Base-by-base conservation (phyloP, 2,329 filamentous ascomycete species). In the Fusarium sp. region DNA sequence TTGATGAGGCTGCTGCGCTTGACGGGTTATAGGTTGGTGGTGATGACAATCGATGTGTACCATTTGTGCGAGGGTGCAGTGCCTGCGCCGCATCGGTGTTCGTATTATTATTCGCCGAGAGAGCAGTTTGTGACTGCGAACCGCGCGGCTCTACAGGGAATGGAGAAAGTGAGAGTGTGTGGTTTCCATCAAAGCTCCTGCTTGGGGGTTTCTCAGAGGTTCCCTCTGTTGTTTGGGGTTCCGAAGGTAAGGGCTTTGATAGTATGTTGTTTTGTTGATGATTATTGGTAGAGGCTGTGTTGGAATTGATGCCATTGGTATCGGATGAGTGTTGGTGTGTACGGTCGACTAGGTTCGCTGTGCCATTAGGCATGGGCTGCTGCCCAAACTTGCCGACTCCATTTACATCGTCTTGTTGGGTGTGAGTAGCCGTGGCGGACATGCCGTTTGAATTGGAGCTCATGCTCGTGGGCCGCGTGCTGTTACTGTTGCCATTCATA, bases 1-100 rank as follows among this genome's bases (percentile, higher is more conserved):
- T 87, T 3, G 86, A 83, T 18, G 86, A 84, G 35, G 83, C 79
- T 35, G 80, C 81, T 41, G 82, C 78, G 45, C 80, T 79, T 58
- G 81, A 79, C 31, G 82, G 78, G 60, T 83, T 82, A 75, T 90
- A 89, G 76, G 88, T 78, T 56, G 91, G 86, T 15, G 92, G 90
- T 5, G 91, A 90, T 9, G 91, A 92, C 73, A 91, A 90, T 77
- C 90, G 86, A 68, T 92, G 88, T 25, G 23, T 23, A 86, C 83
- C 52, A 81, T 82, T 56, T 56, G 54, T 41, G 44, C 72, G 66
- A 60, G 68, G 78, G 57, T 58, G 63, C 67, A 73, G 25, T 27
- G 73, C 61, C 54, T 80, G 79, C 46, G 75, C 73, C 38, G 72
- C 70, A 69, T 81, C 78, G 45, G 74, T 60, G 56, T 75, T 76